These are phyloP conservation scores for Hygrocybe punicea DNA, from an alignment of 768 basidiomycete genomes.

Conservation along the genomic window DNA sequence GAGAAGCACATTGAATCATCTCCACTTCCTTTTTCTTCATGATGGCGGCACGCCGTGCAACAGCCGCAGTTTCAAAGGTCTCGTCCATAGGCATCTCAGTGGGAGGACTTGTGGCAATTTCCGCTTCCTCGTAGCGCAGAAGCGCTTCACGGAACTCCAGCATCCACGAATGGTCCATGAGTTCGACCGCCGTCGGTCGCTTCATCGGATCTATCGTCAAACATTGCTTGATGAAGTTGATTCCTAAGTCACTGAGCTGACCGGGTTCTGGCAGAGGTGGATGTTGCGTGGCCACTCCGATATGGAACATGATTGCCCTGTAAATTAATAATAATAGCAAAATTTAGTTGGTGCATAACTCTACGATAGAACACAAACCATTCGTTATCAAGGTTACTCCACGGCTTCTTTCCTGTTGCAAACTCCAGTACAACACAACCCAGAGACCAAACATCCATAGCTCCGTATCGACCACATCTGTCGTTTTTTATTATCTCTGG, in stretches of 20 bases:
- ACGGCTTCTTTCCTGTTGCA: conserved; percentile 94
- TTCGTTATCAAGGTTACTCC: conserved; percentile 99
- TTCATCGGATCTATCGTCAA: conserved; percentile 80
- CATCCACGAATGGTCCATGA: conserved; percentile 90
- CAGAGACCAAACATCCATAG: conserved; percentile 98
- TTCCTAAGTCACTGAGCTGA: conserved; percentile 84
- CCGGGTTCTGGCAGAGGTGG: conserved; percentile 90
- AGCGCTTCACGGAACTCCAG: conserved; percentile 73
- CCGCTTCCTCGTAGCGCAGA: conserved; percentile 62
- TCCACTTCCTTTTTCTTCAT: conserved; percentile 62
- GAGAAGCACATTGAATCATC: conserved; percentile 32
- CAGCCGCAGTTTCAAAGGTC: conserved; percentile 48
- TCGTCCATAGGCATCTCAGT: conserved; percentile 46
- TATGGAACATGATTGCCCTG: conserved; percentile 99
- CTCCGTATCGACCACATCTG: conserved; percentile 79
- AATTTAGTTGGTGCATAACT: neutral
- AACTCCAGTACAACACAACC: conserved; percentile 98
- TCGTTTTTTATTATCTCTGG: conserved; percentile 98
- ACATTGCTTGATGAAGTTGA: conserved; percentile 91
- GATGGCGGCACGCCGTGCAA: conserved; percentile 55
- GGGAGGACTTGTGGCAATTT: conserved; percentile 50
- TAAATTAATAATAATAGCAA: conserved; percentile 5
- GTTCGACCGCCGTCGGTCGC: conserved; percentile 80
- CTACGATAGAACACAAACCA: conserved; percentile 55
- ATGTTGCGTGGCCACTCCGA: conserved; percentile 93